These are phyloP conservation scores for Tolypocladium ovalisporum DNA, from an alignment of 2,329 filamentous ascomycete species.

Conservation along the genomic window DNA sequence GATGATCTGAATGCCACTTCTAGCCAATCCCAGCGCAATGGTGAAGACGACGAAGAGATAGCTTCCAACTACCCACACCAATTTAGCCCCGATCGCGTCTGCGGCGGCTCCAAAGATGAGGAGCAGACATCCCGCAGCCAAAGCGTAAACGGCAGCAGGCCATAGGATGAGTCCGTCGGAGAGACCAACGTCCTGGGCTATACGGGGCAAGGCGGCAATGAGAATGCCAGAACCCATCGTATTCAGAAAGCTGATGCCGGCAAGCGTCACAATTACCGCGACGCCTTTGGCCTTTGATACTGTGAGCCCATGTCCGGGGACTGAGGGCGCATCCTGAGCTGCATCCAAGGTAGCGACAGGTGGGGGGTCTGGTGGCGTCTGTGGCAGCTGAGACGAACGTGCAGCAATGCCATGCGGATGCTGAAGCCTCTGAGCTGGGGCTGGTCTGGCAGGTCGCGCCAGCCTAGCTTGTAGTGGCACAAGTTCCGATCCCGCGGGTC, in stretches of 20 bases:
- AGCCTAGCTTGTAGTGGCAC: background rate
- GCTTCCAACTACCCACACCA: constrained; percentile 22
- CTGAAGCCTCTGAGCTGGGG: background rate
- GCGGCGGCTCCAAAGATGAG: constrained; percentile 25
- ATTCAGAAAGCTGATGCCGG: constrained; percentile 23
- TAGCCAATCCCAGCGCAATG: constrained; percentile 19
- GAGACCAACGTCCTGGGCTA: constrained; percentile 22
- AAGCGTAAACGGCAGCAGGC: constrained; percentile 18
- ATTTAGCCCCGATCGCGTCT: constrained; percentile 23
- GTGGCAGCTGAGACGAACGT: background rate
- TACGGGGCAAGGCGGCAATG: constrained; percentile 24
- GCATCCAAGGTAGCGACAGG: background rate
- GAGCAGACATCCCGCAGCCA: constrained; percentile 17
- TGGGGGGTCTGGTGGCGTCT: background rate
- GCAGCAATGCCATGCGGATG: background rate
- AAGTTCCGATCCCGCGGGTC: background rate
- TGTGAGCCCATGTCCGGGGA: background rate
- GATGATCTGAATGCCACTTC: constrained; percentile 25
- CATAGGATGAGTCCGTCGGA: constrained; percentile 18
- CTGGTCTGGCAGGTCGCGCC: background rate
- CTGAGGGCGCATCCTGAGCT: background rate
- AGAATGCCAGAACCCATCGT: constrained; percentile 25
- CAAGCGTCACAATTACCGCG: constrained; percentile 19
- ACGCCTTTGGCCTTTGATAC: constrained; percentile 5
- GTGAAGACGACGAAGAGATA: constrained; percentile 21